Base-by-base conservation (phyloP, 805 yeast genomes). In the Candida oleophila region DNA sequence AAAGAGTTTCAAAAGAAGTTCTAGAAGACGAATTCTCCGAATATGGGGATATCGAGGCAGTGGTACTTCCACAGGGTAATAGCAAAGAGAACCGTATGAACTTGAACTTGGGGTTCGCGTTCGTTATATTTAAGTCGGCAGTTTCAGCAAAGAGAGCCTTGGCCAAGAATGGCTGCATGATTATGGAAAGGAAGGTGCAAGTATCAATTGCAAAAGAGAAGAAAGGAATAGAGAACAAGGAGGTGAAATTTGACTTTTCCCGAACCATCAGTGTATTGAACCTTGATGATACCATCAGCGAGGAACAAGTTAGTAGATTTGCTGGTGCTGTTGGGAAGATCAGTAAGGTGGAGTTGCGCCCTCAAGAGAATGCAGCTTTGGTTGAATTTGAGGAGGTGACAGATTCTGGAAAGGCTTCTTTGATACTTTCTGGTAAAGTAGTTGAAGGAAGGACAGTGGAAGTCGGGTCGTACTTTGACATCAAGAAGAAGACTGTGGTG, bases 101-200 rank as follows among this genome's bases (percentile, higher is more conserved):
- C 5, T 51, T 57, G 14, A 76, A 82, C 55, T 81, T 80, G 40
- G 91, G 92, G 0, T 83, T 75, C 60, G 96, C 85, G 0, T 86
- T 87, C 56, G 64, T 87, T 0, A 68, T 78, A 0, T 86, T 80
- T 53, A 47, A 56, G 2, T 61, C 63, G 0, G 57, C 62, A 7
- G 72, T 68, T 1, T 74, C 71, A 2, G 87, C 89, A 0, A 55
- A 63, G 0, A 57, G 59, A 3, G 82, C 89, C 0, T 51, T 82
- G 1, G 36, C 52, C 11, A 56, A 74, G 41, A 69, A 82, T 50
- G 68, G 71, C 7, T 53, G 64, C 0, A 60, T 64, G 2, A 49
- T 85, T 1, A 71, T 70, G 35, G 82, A 76, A 0, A 62, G 87
- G 38, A 61, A 54, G 0, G 65, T 87, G 2, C 65, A 65, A 11